Evolutionary conservation across 106 monocot species (phyloP).

Genomic region (Allium fistulosum): DNA sequence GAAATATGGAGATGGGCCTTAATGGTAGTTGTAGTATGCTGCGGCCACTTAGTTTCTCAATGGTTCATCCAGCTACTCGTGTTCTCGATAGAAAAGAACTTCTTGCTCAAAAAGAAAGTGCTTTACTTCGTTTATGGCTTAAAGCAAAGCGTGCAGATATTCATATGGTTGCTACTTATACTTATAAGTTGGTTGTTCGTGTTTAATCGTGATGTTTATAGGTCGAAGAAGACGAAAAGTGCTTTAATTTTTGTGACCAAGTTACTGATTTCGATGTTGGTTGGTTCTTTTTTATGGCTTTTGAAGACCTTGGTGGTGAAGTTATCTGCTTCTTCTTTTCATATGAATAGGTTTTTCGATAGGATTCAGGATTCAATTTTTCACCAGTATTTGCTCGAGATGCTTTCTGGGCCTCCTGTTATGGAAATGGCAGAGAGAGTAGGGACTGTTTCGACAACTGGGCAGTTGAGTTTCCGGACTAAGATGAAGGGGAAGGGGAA

Average conservation of each 20-base stretch:
- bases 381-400: conserved; percentile 78
- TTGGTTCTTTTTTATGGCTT: conserved; percentile 75
- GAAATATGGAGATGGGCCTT: conserved; percentile 52
- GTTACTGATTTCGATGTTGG: conserved; percentile 38
- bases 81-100: conserved; percentile 24
- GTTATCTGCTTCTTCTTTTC: conserved; percentile 46
- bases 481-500: conserved; percentile 26
- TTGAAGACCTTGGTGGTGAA: conserved; percentile 79
- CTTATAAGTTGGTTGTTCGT: conserved; percentile 11
- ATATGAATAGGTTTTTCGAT: conserved; percentile 84
- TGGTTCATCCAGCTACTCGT: conserved; percentile 37
- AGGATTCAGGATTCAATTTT: conserved; percentile 78
- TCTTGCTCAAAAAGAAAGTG: conserved; percentile 6
- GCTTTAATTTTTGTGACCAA: conserved; percentile 46
- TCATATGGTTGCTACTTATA: conserved; percentile 13
- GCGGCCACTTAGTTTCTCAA: conserved; percentile 47
- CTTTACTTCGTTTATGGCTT: conserved; percentile 16
- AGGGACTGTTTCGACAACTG: conserved; percentile 22
- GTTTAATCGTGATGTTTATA: conserved; percentile 7
- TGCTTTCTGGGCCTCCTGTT: conserved; percentile 59
- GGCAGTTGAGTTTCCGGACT: conserved; percentile 51
- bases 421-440: conserved; percentile 57
- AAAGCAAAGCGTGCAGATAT: conserved; percentile 10
- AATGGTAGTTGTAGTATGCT: conserved; percentile 31
- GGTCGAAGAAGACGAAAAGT: conserved; percentile 30